Evolutionary conservation across 2,329 filamentous ascomycete genomes (phyloP).

Genomic region (Cyphellophora attinorum): DNA sequence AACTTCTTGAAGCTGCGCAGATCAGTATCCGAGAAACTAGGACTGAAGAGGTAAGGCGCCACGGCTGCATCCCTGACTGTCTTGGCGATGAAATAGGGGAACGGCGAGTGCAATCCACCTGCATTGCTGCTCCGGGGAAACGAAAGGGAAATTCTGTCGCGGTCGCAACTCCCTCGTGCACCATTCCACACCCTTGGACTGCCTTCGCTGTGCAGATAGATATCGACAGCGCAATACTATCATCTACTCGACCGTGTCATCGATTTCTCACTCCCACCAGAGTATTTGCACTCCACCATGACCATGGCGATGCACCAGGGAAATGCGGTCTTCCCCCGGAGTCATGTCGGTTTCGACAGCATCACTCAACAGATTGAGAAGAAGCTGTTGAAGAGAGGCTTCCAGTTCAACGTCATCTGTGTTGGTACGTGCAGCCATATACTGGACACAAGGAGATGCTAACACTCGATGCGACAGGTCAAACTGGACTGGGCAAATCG

Average conservation of each 20-base stretch:
- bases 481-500: conserved; percentile 97
- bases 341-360: conserved; percentile 99
- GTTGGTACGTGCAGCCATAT: conserved; percentile 62
- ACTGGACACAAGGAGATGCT: not conserved
- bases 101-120: conserved; percentile 2
- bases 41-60: not conserved
- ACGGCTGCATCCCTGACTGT: conserved; percentile 5
- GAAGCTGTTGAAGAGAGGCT: conserved; percentile 98
- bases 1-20: too few species aligned
- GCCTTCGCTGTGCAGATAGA: not conserved
- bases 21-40: too few species aligned
- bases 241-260: conserved; percentile 1
- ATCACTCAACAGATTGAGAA: conserved; percentile 99
- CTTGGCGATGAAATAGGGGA: conserved; percentile 11
- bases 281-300: conserved; percentile 10
- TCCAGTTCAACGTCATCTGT: conserved; percentile 99
- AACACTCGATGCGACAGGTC: conserved; percentile 49
- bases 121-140: conserved; percentile 16
- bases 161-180: conserved; percentile 12
- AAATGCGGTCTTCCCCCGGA: conserved; percentile 68
- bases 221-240: not conserved
- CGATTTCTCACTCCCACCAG: not conserved
- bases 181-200: not conserved
- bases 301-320: conserved; percentile 23
- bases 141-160: conserved; percentile 9